Conservation (phyloP, 306 rosid species). For the Cucurbita argyrosperma region DNA sequence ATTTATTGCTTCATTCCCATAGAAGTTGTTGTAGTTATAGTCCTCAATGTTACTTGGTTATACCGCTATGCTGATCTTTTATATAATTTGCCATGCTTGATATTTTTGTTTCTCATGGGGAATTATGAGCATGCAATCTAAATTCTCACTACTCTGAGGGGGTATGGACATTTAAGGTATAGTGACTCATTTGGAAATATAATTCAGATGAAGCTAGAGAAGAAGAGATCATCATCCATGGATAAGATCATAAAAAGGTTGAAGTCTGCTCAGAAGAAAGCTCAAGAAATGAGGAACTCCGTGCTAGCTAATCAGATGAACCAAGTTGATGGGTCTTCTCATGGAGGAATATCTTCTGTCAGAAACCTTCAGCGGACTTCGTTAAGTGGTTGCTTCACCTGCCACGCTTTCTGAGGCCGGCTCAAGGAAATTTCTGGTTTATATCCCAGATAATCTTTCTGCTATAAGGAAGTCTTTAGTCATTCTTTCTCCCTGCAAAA, state of each 20-base stretch:
- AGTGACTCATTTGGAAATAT: not conserved
- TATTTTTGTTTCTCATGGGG: not conserved
- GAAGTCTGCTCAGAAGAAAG: conserved; percentile 71
- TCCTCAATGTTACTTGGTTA: not conserved
- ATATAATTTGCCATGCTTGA: not conserved
- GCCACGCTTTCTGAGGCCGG: conserved; percentile 49
- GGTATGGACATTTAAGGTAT: not conserved
- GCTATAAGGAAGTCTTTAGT: not conserved
- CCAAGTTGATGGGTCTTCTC: conserved; percentile 41
- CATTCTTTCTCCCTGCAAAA: not conserved
- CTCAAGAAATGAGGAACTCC: conserved; percentile 81
- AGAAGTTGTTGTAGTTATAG: not conserved
- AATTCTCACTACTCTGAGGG: not conserved
- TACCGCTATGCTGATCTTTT: not conserved
- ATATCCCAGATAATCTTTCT: not conserved
- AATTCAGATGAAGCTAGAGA: conserved; percentile 90
- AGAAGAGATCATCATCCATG: conserved; percentile 85
- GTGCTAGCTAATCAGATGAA: conserved; percentile 35
- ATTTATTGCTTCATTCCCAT: not conserved
- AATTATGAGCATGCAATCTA: not conserved
- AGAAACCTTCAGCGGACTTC: conserved; percentile 52
- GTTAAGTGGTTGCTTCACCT: conserved; percentile 75
- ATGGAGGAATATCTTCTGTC: conserved; percentile 31
- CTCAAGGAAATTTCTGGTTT: not conserved
- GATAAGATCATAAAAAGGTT: conserved; percentile 85